Evolutionary conservation across 805 yeast species (phyloP), one percentile per base, ranked within the genome.

Genomic region (Yarrowia sp.): DNA sequence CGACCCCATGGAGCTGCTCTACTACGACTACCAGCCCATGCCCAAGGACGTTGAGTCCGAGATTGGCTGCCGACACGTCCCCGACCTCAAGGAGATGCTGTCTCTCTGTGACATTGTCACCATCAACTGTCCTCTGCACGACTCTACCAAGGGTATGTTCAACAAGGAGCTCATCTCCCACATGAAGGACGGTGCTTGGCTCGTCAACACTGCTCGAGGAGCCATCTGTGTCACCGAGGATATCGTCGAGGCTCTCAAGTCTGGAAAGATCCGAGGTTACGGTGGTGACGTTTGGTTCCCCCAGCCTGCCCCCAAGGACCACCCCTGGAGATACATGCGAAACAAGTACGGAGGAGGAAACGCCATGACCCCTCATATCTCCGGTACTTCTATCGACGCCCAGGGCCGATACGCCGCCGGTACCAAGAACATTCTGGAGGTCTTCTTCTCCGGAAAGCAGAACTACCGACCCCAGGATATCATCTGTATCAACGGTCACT

Each of bases 301-400:
- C 58, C 58, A 51, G 58, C 58, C 58, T 28, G 58, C 93, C 33
- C 91, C 92, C 69, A 77, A 79, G 65, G 81, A 81, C 74, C 92
- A 88, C 73, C 92, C 92, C 69, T 89, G 95, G 95, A 81, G 91
- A 80, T 65, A 79, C 13, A 83, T 87, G 85, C 73, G 78, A 55
- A 87, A 87, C 82, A 78, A 82, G 71, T 83, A 79, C 68, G 88
- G 87, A 66, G 89, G 84, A 38, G 92, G 93, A 68, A 89, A 89
- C 71, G 93, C 92, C 64, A 88, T 89, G 93, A 87, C 91, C 61
- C 92, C 92, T 18, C 95, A 88, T 73, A 83, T 86, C 70, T 85
- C 90, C 65, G 95, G 95, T 67, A 86, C 93, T 28, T 85, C 90
- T 48, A 78, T 89, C 70, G 93, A 89, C 74, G 93, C 96, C 42